A percentile compares a stretch with the other conserved stretches of the same genome.
Conservation (phyloP, 306 rosid species). For the Rosa lucieae region DNA sequence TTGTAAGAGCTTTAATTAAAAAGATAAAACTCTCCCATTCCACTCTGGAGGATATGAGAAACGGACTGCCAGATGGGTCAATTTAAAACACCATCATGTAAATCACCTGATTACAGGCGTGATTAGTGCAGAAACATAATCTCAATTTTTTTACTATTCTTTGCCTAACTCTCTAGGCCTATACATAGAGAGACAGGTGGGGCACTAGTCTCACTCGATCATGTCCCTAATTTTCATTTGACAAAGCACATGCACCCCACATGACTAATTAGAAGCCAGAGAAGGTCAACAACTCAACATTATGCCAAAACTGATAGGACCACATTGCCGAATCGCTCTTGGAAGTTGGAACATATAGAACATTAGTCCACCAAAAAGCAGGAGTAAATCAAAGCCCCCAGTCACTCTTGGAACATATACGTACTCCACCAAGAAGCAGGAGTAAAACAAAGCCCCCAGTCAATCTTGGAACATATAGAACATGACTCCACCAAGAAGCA, state of each 20-base stretch:
- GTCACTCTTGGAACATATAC: background rate
- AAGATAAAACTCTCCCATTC: background rate
- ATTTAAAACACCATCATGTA: background rate
- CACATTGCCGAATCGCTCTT: background rate
- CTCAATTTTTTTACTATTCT: background rate
- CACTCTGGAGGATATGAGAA: background rate
- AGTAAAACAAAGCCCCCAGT: too few species aligned
- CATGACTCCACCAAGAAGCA: background rate
- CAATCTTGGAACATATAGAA: background rate
- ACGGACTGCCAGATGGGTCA: background rate
- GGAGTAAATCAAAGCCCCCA: background rate
- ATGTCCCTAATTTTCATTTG: background rate
- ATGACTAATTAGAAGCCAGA: background rate
- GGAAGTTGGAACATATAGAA: background rate
- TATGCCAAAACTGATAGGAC: background rate
- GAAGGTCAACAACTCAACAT: background rate
- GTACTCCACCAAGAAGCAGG: background rate
- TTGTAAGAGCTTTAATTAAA: background rate
- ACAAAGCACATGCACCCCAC: conserved; percentile 18
- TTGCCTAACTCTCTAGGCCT: background rate
- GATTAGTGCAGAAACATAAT: background rate
- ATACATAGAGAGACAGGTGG: background rate
- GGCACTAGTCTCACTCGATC: conserved; percentile 12
- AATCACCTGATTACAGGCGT: background rate
- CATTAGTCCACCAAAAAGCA: background rate